phyloP scores from a whole-genome alignment of 768 basidiomycete species.

The Leccinum olivaceopallidum region DNA sequence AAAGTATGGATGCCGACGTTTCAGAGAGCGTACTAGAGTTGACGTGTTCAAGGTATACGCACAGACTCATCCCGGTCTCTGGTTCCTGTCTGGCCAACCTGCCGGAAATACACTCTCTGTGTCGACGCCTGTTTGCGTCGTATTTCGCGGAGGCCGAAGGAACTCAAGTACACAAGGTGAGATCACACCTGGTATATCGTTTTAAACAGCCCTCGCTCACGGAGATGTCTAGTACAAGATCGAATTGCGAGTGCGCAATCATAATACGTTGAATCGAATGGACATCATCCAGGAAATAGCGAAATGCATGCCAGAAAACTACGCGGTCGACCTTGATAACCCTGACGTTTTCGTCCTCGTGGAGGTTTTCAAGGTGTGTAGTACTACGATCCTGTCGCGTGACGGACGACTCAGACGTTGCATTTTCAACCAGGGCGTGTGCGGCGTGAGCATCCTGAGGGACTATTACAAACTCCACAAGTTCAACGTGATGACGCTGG shows the following conservation, averaged over 20 bases:
- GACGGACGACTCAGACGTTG: slow-evolving; percentile 1
- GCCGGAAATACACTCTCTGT: slow-evolving; percentile 66
- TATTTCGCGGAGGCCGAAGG: slow-evolving; percentile 51
- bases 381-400: not conserved
- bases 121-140: slow-evolving; percentile 49
- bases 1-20: slow-evolving; percentile 41
- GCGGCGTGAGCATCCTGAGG: slow-evolving; percentile 72
- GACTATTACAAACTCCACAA: slow-evolving; percentile 72
- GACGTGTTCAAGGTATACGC: slow-evolving; percentile 51
- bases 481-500: slow-evolving; percentile 79
- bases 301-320: slow-evolving; percentile 65
- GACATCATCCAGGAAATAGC: slow-evolving; percentile 68
- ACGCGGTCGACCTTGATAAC: slow-evolving; percentile 64
- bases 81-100: slow-evolving; percentile 67
- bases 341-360: slow-evolving; percentile 76
- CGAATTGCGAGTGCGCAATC: slow-evolving; percentile 73
- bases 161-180: slow-evolving; percentile 46
- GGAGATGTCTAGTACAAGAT: slow-evolving; percentile 67
- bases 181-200: not conserved
- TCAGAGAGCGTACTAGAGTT: not conserved
- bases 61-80: slow-evolving; percentile 72
- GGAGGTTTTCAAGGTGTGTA: slow-evolving; percentile 77
- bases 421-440: slow-evolving; percentile 59
- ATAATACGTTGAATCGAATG: slow-evolving; percentile 63
- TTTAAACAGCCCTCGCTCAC: not conserved